Percentiles rank a stretch among this genome's conserved stretches.
These are phyloP conservation scores for Plicaturopsis crispa DNA, from an alignment of 768 basidiomycete species.

Conservation along the genomic window DNA sequence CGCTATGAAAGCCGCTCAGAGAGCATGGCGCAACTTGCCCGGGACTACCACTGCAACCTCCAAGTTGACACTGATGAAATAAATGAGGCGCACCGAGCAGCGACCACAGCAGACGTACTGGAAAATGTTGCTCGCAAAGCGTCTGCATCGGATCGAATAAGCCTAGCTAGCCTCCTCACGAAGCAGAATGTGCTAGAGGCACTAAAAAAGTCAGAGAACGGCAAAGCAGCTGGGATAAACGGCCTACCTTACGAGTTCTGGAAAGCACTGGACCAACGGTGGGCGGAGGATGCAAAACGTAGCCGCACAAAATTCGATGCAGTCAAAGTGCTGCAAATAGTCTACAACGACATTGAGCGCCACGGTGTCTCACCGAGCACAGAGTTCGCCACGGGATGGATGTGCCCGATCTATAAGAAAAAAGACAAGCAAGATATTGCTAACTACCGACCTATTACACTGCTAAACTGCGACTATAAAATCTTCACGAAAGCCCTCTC, in stretches of 20 bases:
- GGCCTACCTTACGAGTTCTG: conserved; percentile 5
- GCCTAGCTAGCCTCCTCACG: not conserved
- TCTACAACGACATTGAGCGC: conserved; percentile 11
- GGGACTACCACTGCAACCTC: conserved; percentile 19
- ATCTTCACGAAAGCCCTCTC: conserved; percentile 13
- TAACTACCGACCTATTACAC: conserved; percentile 11
- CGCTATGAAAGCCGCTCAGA: conserved; percentile 13
- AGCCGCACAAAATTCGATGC: conserved; percentile 1
- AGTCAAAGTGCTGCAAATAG: not conserved
- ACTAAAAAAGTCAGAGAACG: conserved; percentile 3
- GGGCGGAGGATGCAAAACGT: not conserved
- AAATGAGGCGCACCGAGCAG: not conserved
- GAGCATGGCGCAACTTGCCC: conserved; percentile 24
- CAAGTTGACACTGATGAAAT: conserved; percentile 11
- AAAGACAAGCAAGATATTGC: conserved; percentile 4
- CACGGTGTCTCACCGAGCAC: conserved; percentile 1
- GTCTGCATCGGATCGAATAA: not conserved
- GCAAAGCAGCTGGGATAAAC: not conserved
- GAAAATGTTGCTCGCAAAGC: not conserved
- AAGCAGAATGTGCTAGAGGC: not conserved
- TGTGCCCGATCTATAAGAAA: conserved; percentile 12
- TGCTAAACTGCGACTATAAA: conserved; percentile 14
- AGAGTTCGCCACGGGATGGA: conserved; percentile 8
- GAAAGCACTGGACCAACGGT: conserved; percentile 1
- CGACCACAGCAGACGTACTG: not conserved